These are phyloP conservation scores for Nemania diffusa DNA, from an alignment of 2,329 filamentous ascomycete species.

Conservation along the genomic window DNA sequence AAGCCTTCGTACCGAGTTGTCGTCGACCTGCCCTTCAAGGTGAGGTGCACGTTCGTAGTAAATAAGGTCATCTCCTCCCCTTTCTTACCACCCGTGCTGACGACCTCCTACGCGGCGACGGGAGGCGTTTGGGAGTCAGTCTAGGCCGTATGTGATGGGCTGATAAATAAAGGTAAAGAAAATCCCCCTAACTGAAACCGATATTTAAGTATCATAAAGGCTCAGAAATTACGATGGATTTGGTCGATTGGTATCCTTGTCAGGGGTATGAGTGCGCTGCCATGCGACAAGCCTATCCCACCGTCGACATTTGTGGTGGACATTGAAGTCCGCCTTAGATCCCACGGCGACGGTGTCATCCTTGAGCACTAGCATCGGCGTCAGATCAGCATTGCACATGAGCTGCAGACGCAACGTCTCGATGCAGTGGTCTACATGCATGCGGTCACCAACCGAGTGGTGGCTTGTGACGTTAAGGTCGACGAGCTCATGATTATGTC, in stretches of 20 bases:
- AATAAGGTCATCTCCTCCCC: too few species aligned
- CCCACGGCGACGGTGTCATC: background rate
- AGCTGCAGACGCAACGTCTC: conserved; percentile 25
- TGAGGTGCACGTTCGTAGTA: too few species aligned
- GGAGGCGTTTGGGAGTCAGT: too few species aligned
- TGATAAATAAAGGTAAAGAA: background rate
- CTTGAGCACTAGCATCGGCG: conserved; percentile 16
- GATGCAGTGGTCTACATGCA: conserved; percentile 31
- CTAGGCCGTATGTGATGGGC: background rate
- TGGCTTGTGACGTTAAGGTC: conserved; percentile 13
- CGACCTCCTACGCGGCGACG: too few species aligned
- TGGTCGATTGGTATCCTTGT: background rate
- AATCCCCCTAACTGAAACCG: background rate
- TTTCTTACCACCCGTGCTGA: too few species aligned
- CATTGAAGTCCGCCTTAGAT: conserved; percentile 22
- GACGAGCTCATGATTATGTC: background rate
- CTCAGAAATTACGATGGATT: background rate
- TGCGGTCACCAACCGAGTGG: conserved; percentile 11
- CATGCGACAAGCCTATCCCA: conserved; percentile 17
- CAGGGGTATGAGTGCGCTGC: conserved; percentile 11
- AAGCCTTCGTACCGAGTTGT: too few species aligned
- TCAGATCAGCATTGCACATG: conserved; percentile 26
- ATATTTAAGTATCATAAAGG: background rate
- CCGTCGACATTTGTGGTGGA: conserved; percentile 21
- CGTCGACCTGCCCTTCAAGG: too few species aligned